phyloP scores from a whole-genome alignment of 768 basidiomycete genomes.

The Panellus pusillus region DNA sequence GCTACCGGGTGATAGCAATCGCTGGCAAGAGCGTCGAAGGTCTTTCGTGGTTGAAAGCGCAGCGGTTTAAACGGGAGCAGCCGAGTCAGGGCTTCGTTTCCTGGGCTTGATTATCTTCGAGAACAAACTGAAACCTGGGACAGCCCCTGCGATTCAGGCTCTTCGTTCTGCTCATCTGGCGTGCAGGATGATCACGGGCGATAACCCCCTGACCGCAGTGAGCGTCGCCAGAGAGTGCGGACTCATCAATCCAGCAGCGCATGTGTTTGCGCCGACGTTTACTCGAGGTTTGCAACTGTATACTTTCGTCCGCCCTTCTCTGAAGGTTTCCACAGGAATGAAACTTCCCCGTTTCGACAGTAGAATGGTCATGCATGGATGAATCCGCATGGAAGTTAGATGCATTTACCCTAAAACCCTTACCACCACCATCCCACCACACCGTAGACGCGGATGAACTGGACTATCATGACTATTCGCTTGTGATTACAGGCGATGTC shows the following conservation, averaged over 20 bases:
- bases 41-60: constrained; percentile 95
- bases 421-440: constrained; percentile 67
- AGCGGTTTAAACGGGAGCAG: constrained; percentile 96
- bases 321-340: constrained; percentile 43
- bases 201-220: constrained; percentile 94
- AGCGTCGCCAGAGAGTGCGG: constrained; percentile 95
- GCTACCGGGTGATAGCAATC: constrained; percentile 97
- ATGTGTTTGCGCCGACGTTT: constrained; percentile 86
- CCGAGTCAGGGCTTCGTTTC: constrained; percentile 87
- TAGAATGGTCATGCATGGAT: constrained; percentile 94
- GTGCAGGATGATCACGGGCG: constrained; percentile 97
- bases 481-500: constrained; percentile 92
- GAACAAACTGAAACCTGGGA: constrained; percentile 94
- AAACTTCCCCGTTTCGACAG: constrained; percentile 52
- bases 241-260: constrained; percentile 82
- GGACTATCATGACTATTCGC: constrained; percentile 82
- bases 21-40: constrained; percentile 95
- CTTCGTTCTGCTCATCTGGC: constrained; percentile 88
- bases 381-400: constrained; percentile 85
- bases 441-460: constrained; percentile 70
- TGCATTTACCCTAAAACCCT: constrained; percentile 82
- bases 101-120: constrained; percentile 97
- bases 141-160: constrained; percentile 85
- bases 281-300: constrained; percentile 51
- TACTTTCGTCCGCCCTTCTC: neutral